Percentiles rank a stretch among this genome's conserved stretches.
Conservation (phyloP, 306 rosid species). For the Prinsepia uniflora region DNA sequence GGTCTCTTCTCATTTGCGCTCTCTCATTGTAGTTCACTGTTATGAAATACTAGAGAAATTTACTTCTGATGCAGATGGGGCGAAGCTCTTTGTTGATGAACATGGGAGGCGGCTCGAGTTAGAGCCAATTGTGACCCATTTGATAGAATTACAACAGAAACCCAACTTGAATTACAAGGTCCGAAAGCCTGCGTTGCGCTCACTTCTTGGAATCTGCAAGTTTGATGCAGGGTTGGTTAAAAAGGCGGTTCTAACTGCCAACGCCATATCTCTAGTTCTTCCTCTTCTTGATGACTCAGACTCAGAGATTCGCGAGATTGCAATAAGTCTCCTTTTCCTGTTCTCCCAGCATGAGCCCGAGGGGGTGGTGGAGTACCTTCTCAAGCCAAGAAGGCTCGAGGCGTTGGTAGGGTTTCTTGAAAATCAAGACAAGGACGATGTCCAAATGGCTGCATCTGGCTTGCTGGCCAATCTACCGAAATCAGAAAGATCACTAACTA, state of each 20-base stretch:
- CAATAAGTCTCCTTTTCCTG: constrained; percentile 62
- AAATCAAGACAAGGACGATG: constrained; percentile 50
- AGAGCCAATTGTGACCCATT: constrained; percentile 51
- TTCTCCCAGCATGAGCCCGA: constrained; percentile 81
- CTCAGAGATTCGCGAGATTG: constrained; percentile 56
- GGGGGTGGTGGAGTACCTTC: constrained; percentile 78
- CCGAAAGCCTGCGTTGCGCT: constrained; percentile 55
- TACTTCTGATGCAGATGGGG: constrained; percentile 45
- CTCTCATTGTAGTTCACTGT: constrained; percentile 46
- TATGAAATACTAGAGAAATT: constrained; percentile 72
- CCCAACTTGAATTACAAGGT: constrained; percentile 38
- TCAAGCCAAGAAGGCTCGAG: constrained; percentile 82
- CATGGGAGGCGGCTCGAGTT: constrained; percentile 61
- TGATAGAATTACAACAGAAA: constrained; percentile 49
- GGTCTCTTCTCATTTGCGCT: constrained; percentile 36
- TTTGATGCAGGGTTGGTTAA: constrained; percentile 64
- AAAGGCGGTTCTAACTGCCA: constrained; percentile 62
- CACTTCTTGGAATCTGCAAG: constrained; percentile 77
- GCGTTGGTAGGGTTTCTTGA: constrained; percentile 78
- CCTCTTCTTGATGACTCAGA: constrained; percentile 73
- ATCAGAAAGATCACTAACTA: constrained; percentile 58
- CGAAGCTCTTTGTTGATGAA: constrained; percentile 54
- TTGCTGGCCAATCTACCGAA: constrained; percentile 74
- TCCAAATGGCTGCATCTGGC: constrained; percentile 83
- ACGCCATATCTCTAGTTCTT: constrained; percentile 62